Percentiles rank a stretch among this genome's conserved stretches.
Conservation (phyloP, 129 eudicot genomes). For the Gnaphalium uliginosum region DNA sequence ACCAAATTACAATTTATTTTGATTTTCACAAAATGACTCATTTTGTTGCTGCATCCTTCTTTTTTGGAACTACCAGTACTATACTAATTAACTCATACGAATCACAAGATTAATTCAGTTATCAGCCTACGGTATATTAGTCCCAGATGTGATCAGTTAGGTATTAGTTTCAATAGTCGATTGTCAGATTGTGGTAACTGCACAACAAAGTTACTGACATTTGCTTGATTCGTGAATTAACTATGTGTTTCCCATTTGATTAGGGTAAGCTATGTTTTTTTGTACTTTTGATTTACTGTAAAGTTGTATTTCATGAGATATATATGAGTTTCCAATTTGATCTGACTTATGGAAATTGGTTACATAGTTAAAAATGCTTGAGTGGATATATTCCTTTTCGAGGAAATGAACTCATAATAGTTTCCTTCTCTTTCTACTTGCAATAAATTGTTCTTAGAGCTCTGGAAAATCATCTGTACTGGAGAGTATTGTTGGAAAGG, state of each 20-base stretch:
- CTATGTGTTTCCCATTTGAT: background rate
- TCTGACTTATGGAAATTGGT: background rate
- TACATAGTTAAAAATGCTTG: background rate
- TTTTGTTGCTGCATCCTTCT: background rate
- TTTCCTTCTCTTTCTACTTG: background rate
- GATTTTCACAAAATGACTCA: background rate
- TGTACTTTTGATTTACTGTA: background rate
- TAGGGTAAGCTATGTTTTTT: background rate
- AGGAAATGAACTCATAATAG: slow-evolving; percentile 6
- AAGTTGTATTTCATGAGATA: background rate
- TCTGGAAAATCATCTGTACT: slow-evolving; percentile 96
- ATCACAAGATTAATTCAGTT: background rate
- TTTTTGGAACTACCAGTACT: background rate
- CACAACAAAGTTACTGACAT: background rate
- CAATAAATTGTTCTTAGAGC: slow-evolving; percentile 47
- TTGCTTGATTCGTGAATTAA: background rate
- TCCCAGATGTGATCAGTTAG: background rate
- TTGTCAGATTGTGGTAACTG: background rate
- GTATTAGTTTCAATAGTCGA: background rate
- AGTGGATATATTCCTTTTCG: slow-evolving; percentile 4
- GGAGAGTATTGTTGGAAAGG: slow-evolving; percentile 93
- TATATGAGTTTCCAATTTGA: background rate
- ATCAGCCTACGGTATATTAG: background rate
- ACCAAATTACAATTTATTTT: background rate
- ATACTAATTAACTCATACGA: background rate